Percentiles rank a stretch among this genome's conserved stretches.
These are phyloP conservation scores for Trypanosomatidae sp. DNA, from an alignment of 208 protist genomes.

Conservation along the genomic window DNA sequence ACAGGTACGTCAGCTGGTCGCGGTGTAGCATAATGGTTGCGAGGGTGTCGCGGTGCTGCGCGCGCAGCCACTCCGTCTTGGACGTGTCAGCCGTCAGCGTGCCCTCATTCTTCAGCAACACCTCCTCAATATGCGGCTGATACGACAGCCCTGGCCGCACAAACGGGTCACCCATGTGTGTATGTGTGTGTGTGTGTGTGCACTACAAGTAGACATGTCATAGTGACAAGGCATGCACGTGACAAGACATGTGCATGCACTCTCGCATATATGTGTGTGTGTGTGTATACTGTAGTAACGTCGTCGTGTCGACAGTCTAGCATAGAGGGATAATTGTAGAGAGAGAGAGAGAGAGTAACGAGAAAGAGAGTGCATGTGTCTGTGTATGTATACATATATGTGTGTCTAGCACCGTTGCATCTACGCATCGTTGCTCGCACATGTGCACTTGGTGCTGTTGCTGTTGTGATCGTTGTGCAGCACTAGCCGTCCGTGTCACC, in stretches of 20 bases:
- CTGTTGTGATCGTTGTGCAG: too few relatives aligned
- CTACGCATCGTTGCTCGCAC: too few relatives aligned
- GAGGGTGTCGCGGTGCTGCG: constrained; percentile 83
- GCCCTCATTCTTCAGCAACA: constrained; percentile 69
- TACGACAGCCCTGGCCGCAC: constrained; percentile 77
- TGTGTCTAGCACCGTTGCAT: too few relatives aligned
- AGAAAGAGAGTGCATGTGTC: too few relatives aligned
- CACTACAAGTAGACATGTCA: background rate
- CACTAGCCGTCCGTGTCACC: too few relatives aligned
- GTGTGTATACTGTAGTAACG: too few relatives aligned
- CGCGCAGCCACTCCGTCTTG: constrained; percentile 81
- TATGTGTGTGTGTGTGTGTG: background rate
- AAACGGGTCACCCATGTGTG: constrained; percentile 78
- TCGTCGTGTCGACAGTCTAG: too few relatives aligned
- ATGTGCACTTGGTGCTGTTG: too few relatives aligned
- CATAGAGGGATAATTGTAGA: too few relatives aligned
- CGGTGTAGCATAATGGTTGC: constrained; percentile 50
- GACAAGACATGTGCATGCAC: background rate
- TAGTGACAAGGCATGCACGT: constrained; percentile 1
- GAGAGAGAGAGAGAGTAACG: too few relatives aligned
- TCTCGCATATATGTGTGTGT: too few relatives aligned
- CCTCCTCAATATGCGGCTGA: constrained; percentile 68
- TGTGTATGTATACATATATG: too few relatives aligned
- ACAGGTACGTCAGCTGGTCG: constrained; percentile 60
- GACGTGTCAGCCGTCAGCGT: constrained; percentile 65